phyloP scores from a whole-genome alignment of 352 stramenopile species.

The Phytophthora fragariae region DNA sequence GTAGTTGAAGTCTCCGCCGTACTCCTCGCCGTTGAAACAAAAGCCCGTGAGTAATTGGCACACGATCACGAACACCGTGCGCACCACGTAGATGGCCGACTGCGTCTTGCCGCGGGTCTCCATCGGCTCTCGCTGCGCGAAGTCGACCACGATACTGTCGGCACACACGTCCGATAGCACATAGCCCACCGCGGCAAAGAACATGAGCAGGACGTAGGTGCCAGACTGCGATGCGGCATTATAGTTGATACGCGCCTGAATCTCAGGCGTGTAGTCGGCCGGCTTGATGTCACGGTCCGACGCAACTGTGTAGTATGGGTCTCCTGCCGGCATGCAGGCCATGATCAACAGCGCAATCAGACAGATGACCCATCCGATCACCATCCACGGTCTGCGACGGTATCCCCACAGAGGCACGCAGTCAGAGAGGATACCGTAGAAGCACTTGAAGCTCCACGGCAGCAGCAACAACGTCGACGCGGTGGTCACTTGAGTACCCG shows the following conservation, averaged over 20 bases:
- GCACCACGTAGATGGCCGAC: conserved; percentile 6
- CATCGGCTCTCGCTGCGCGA: conserved; percentile 6
- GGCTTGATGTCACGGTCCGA: conserved; percentile 11
- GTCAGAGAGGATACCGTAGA: conserved; percentile 10
- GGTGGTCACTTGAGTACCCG: conserved; percentile 21
- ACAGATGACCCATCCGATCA: not conserved
- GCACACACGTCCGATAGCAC: conserved; percentile 6
- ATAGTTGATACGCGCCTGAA: conserved; percentile 14
- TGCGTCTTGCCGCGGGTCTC: conserved; percentile 10
- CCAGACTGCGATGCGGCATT: not conserved
- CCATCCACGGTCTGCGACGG: not conserved
- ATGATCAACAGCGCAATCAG: not conserved
- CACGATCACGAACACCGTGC: conserved; percentile 10
- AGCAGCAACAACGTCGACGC: not conserved
- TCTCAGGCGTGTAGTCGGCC: conserved; percentile 9
- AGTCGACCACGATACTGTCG: conserved; percentile 11
- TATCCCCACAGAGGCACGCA: not conserved
- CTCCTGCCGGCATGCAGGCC: not conserved
- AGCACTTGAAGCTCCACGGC: conserved; percentile 14
- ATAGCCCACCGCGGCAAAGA: conserved; percentile 7
- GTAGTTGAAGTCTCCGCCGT: conserved; percentile 2
- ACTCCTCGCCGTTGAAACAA: conserved; percentile 16
- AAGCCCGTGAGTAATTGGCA: conserved; percentile 1
- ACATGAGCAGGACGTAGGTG: conserved; percentile 14
- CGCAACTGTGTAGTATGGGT: conserved; percentile 6